phyloP scores from a whole-genome alignment of 768 basidiomycete species.

The Auricularia cornea region DNA sequence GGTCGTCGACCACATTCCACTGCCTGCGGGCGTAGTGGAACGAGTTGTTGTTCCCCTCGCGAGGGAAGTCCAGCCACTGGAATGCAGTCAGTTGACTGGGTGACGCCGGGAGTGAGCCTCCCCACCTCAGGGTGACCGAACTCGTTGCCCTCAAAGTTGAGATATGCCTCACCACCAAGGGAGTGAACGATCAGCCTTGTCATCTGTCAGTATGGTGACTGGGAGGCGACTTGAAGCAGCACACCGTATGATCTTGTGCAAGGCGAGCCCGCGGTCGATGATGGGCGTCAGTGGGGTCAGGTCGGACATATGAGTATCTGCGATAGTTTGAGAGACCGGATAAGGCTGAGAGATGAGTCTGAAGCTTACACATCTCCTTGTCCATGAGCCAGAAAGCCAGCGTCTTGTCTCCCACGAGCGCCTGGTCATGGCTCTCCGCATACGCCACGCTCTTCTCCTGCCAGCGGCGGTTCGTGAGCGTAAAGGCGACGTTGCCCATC shows the following conservation, averaged over 20 bases:
- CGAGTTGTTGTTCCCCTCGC: constrained; percentile 89
- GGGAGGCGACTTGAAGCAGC: constrained; percentile 10
- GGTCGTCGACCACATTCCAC: constrained; percentile 91
- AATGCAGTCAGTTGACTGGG: background rate
- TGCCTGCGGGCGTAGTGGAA: constrained; percentile 97
- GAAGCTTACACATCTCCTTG: constrained; percentile 91
- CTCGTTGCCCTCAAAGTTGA: constrained; percentile 97
- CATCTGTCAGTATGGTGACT: constrained; percentile 5
- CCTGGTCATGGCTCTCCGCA: constrained; percentile 97
- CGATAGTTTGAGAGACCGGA: background rate
- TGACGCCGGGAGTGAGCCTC: constrained; percentile 3
- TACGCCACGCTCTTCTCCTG: constrained; percentile 88
- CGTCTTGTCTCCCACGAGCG: constrained; percentile 97
- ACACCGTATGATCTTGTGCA: constrained; percentile 98
- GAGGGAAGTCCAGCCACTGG: constrained; percentile 99
- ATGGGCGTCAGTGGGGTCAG: constrained; percentile 71
- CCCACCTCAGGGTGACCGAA: constrained; percentile 94
- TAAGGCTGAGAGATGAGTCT: background rate
- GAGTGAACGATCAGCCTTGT: constrained; percentile 78
- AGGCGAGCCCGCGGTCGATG: constrained; percentile 78
- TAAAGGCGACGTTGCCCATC: constrained; percentile 77
- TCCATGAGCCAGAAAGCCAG: constrained; percentile 99
- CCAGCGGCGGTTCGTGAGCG: constrained; percentile 80
- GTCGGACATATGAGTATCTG: constrained; percentile 94
- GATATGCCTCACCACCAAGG: constrained; percentile 93